Base-by-base conservation (phyloP, 2,329 filamentous ascomycete species). In the Fusarium temperatum region DNA sequence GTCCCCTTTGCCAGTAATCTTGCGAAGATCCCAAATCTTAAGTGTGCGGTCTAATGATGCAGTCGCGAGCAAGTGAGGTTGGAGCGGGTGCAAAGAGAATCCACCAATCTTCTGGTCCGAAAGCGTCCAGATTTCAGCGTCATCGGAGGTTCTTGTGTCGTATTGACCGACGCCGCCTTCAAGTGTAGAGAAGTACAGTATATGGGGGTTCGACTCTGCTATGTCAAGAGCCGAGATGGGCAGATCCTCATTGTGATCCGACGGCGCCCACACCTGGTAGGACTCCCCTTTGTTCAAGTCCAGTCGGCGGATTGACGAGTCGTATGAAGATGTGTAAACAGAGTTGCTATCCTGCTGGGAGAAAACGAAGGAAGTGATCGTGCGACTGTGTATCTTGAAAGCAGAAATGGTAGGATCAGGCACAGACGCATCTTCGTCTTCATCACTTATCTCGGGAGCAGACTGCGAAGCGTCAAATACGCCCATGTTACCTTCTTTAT, bases 101-200 rank as follows among this genome's bases (percentile, higher is more conserved):
- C 96, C 96, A 24, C 96, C 96, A 61, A 99, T 98, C 80, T 99
- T 99, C 81, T 97, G 95, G 60, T 97, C 95, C 0, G 92, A 93
- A 0, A 98, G 85, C 14, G 90, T 87, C 89, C 94, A 97, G 3
- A 93, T 84, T 22, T 94, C 89, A 6, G 90, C 86, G 12, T 83
- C 83, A 0, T 87, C 82, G 0, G 86, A 84, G 0, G 88, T 87
- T 13, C 96, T 90, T 62, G 92, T 87, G 78, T 99, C 96, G 78
- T 96, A 91, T 2, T 93, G 91, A 0, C 95, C 95, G 35, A 98
- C 91, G 1, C 86, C 87, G 4, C 96, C 96, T 39, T 93, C 88
- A 0, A 99, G 85, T 0, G 96, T 98, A 0, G 95, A 96, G 82
- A 98, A 98, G 79, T 95, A 93, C 2, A 99, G 85, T 7, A 91